Percentiles rank a stretch among this genome's conserved stretches.
phyloP scores from a whole-genome alignment of 75 land plant species.

The Pinus taeda region DNA sequence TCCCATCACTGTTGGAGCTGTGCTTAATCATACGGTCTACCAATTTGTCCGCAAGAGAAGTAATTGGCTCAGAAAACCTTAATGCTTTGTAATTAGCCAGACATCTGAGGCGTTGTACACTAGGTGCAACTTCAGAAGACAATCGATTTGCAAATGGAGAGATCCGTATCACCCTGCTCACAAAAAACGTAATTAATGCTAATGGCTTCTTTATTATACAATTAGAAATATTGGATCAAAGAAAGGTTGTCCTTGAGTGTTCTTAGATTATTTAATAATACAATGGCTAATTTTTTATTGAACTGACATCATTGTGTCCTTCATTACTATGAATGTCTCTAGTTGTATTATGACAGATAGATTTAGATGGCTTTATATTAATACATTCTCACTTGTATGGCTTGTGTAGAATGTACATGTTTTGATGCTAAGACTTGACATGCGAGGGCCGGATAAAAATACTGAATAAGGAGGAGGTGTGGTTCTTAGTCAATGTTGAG shows the following conservation, averaged over 20 bases:
- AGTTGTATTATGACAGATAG: neutral
- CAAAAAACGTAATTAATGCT: neutral
- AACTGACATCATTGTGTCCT: neutral
- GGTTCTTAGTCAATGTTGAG: neutral
- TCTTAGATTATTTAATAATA: neutral
- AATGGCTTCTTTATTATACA: neutral
- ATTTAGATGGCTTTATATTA: neutral
- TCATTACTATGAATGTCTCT: neutral
- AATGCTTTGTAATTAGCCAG: conserved; percentile 71
- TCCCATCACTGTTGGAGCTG: conserved; percentile 57
- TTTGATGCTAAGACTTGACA: neutral
- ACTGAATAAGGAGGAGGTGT: neutral
- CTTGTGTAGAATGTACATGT: neutral
- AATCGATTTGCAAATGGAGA: conserved; percentile 90
- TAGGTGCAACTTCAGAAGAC: conserved; percentile 54
- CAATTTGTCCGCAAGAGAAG: conserved; percentile 39
- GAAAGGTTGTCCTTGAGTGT: neutral
- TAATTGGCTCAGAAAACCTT: conserved; percentile 65
- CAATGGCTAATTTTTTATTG: neutral
- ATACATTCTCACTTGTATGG: neutral
- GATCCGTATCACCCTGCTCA: conserved; percentile 66
- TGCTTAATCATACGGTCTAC: conserved; percentile 60
- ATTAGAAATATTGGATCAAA: neutral
- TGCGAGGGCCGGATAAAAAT: neutral
- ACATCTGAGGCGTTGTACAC: conserved; percentile 67